Base-by-base conservation (phyloP, 768 basidiomycete species). In the Leccinum sublutescens region DNA sequence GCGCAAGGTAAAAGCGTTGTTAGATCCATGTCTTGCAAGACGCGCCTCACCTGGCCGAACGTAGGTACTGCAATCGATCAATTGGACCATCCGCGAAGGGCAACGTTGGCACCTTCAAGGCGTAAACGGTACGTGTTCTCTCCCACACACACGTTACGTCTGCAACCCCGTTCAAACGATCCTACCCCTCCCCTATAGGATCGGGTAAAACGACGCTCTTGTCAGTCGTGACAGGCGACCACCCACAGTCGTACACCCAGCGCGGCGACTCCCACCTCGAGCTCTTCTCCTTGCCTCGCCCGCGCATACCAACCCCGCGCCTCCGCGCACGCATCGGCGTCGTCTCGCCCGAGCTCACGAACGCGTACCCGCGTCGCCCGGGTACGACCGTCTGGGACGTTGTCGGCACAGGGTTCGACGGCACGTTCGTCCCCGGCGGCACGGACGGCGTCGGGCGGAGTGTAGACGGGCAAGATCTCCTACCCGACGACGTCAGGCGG, bases 121-220 rank as follows among this genome's bases (percentile, higher is more conserved):
- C 9, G 76, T 86, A 23, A 99, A 98, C 69, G 96, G 92, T 88
- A 71, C 34, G 76, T 1, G 11, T 2, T 4, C 31, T 14, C 31
- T 36, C 19, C 9, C 17, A n/a, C 15, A 38, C 27, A 3, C n/a
- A 21, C 7, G 12, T 6, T 47, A 33, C 25, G 8, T 40, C 17
- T 40, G 9, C 38, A 27, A 59, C 9, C n/a, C 27, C 11, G n/a
- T n/a, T 50, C 8, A 19, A 50, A 45, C 17, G 8, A 25, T 14
- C 0, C 7, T 29, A 4, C 17, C 14, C 23, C 4, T 21, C 2
- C 14, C 5, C 5, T 23, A 14, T 67, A 92, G 91, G 96, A 49
- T 94, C 93, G 0, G 96, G 96, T 15, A 99, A 98, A 77, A 95
- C 95, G 1, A 98, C 96, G 0, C 86, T 98, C 6, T 80, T 98